Evolutionary conservation across 2,329 filamentous ascomycete genomes (phyloP), one percentile per base, ranked within the genome.

Genomic region (Trichophyton rubrum): DNA sequence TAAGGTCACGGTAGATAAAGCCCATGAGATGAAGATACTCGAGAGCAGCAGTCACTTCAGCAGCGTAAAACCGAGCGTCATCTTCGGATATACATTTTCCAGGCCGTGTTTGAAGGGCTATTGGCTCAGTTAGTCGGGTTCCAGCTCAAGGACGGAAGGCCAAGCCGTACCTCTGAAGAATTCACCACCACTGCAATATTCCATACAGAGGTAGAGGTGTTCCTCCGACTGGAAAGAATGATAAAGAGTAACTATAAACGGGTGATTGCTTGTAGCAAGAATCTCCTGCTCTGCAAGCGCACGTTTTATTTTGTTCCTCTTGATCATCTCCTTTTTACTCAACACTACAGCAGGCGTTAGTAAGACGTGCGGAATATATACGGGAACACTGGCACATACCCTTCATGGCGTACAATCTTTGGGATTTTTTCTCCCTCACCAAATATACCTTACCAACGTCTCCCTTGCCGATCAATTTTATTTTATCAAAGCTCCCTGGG

Each of bases 311-410:
- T 99, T 99, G 80, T 99, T 99, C 62, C 93, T 88, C 79, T 99
- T 99, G 76, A 99, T 99, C 93, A 99, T 99, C 75, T 99, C 93
- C 80, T 97, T 96, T 77, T 99, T 99, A 81, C 91, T 97, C 74
- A 99, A 73, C 4, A 99, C 93, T 97, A 71, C 53, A 64, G 65
- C 3, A 62, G n/a, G 49, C 49, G n/a, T 40, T 49, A 35, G 24
- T 8, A n/a, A 40, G 13, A 5, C 11, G 20, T 4, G 5, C 27
- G 40, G 30, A 56, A 35, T 22, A 11, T 22, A 9, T 13, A 51
- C 3, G 24, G 20, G 11, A 9, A 24, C 1, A 17, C 2, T 51
- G 20, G 8, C 3, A 24, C 80, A 67, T 73, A 96, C 92, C 92
- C 78, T 99, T 99, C 93, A 99, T 99, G 60, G 93, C 93, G 76